Conservation (phyloP, 2,329 filamentous ascomycete species). For the Aspergillus pseudoterreus region DNA sequence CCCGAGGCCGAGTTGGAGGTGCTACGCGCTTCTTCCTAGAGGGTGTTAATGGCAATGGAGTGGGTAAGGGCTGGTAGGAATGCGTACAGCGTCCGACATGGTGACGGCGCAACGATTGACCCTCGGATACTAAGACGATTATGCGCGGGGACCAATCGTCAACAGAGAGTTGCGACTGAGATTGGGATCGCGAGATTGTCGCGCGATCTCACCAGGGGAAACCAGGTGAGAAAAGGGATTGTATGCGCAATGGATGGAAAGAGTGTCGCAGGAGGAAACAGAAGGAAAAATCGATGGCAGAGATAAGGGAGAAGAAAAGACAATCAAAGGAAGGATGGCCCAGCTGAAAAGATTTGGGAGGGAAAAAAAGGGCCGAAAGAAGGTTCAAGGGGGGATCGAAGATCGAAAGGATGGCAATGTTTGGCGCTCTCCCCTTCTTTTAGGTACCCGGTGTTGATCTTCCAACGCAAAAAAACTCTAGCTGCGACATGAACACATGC, state of each 20-base stretch:
- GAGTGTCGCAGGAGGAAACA: constrained; percentile 2
- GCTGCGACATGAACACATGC: constrained; percentile 1
- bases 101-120: not conserved
- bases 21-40: constrained; percentile 9
- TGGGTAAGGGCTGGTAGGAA: not conserved
- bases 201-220: not conserved
- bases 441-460: not conserved
- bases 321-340: constrained; percentile 8
- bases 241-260: not conserved
- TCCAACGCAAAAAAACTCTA: not conserved
- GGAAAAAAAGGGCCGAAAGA: not conserved
- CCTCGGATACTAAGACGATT: not conserved
- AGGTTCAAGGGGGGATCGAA: constrained; percentile 1
- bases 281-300: constrained; percentile 2
- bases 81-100: not conserved
- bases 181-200: not conserved
- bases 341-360: not conserved
- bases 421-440: not conserved
- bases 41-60: not conserved
- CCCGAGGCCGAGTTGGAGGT: constrained; percentile 40
- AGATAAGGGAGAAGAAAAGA: constrained; percentile 5
- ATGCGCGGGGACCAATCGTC: not conserved
- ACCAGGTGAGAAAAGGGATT: not conserved
- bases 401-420: not conserved
- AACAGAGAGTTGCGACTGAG: not conserved